Conservation (phyloP, 208 protist genomes). For the Wallacemonas sp. region DNA sequence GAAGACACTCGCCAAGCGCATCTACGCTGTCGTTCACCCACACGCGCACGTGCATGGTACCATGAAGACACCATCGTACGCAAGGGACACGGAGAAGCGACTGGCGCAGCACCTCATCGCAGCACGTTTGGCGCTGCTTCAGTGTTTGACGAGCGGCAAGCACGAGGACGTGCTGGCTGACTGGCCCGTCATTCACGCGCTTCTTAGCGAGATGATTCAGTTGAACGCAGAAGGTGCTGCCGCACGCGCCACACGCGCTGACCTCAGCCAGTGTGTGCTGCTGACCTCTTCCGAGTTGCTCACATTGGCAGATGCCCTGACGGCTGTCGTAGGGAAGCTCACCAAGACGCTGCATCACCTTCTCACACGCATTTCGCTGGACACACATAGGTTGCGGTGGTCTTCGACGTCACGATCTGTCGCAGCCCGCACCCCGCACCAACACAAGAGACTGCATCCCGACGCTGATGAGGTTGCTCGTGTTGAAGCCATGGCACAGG, state of each 20-base stretch:
- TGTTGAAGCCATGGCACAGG: conserved; percentile 5
- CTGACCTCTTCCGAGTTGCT: neutral
- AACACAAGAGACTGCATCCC: neutral
- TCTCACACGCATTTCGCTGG: conserved; percentile 38
- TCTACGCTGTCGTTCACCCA: too few species aligned
- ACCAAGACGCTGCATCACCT: conserved; percentile 56
- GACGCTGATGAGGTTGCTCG: conserved; percentile 9
- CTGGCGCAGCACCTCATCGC: conserved; percentile 22
- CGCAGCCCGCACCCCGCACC: too few species aligned
- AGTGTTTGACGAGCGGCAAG: conserved; percentile 60
- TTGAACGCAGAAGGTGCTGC: neutral
- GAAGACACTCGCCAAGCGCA: conserved; percentile 22
- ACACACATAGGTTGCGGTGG: conserved; percentile 25
- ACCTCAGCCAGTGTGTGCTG: neutral
- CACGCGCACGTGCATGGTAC: too few species aligned
- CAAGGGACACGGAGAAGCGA: neutral
- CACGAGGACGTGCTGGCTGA: conserved; percentile 55
- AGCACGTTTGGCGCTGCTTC: conserved; percentile 32
- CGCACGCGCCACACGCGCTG: too few species aligned
- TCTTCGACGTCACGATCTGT: neutral
- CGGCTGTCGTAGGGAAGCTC: conserved; percentile 64
- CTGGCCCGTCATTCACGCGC: conserved; percentile 34
- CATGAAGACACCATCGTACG: neutral
- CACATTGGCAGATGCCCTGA: conserved; percentile 37
- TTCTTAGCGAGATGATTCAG: conserved; percentile 8